Base-by-base conservation (phyloP, 306 rosid genomes). In the Myrica gale region DNA sequence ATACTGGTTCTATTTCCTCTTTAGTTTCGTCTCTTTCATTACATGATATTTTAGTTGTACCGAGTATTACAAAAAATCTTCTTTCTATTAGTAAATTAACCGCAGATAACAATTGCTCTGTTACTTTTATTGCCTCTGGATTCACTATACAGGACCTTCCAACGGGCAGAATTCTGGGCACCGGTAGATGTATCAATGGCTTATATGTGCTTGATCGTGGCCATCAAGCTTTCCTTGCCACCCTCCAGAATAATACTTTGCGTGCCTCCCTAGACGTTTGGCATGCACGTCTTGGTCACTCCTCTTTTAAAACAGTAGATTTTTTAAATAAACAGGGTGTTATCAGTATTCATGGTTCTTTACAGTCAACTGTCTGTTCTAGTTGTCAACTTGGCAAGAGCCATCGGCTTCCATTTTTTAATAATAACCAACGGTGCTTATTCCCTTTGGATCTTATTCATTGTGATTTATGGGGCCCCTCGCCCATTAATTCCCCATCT, bases 391-490 rank as follows among this genome's bases (percentile, higher is more conserved):
- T 45, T 45, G 48, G 48, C 48, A 45, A 45, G 9, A 45, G 48
- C 48, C 48, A 45, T 45, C 7, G 48, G 9, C 10, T 45, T 7
- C 48, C 10, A 0, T 45, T 45, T 9, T 45, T 45, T 6, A 45
- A 45, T 45, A 45, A 45, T 45, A 45, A 45, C 9, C 9, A 1
- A 45, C 48, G 2, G 6, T 6, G 48, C 9, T 45, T 45, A 5
- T 45, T 45, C 9, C 48, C 48, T 45, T 17, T 67, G 8, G 72
- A 44, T 17, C 51, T 67, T 5, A 44, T 67, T 67, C 23, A 67
- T 67, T 67, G 72, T 42, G 72, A 67, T 42, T 11, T 67, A 4
- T 41, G 51, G 72, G 52, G 71, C 7, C 72, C 51, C 1, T 43
- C 19, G 15, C 72, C 11, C 0, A 53, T 67, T 4, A 43, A 42